Conservation (phyloP, 441 rosid species). For the Croton laevigatus region DNA sequence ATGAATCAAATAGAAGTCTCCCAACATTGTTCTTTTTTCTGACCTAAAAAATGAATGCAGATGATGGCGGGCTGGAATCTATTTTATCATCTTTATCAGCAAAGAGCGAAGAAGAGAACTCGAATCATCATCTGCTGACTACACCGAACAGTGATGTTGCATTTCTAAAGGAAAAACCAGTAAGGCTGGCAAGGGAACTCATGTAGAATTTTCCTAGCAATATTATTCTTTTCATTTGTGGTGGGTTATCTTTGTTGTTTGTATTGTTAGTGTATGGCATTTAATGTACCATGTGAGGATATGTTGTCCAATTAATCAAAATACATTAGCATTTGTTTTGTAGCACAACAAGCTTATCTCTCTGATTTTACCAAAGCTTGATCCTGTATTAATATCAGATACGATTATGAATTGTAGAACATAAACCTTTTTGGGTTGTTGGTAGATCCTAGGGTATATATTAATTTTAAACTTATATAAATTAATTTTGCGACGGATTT, state of each 20-base stretch:
- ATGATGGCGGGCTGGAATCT: conserved; percentile 49
- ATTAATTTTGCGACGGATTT: too few species aligned
- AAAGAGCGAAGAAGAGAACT: conserved; percentile 53
- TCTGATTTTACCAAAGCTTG: conserved; percentile 14
- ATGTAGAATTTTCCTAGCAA: conserved; percentile 27
- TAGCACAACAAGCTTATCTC: conserved; percentile 3
- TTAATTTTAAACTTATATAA: too few species aligned
- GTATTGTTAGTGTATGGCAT: conserved; percentile 15
- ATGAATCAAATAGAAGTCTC: background rate
- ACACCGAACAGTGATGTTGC: conserved; percentile 52
- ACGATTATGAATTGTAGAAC: conserved; percentile 2
- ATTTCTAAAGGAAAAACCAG: conserved; percentile 60
- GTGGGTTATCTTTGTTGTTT: conserved; percentile 16
- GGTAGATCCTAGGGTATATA: conserved; percentile 3
- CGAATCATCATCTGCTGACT: conserved; percentile 60
- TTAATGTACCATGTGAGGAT: conserved; percentile 5
- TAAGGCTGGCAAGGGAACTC: conserved; percentile 54
- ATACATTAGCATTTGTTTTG: conserved; percentile 1
- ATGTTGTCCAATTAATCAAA: conserved; percentile 13
- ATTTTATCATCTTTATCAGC: conserved; percentile 43
- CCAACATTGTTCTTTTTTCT: background rate
- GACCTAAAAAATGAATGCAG: conserved; percentile 39
- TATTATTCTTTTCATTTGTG: conserved; percentile 14
- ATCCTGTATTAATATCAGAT: conserved; percentile 12
- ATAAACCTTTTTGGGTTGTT: conserved; percentile 15